Evolutionary conservation across 140 eudicot genomes (phyloP).

Genomic region (Anethum foeniculum): DNA sequence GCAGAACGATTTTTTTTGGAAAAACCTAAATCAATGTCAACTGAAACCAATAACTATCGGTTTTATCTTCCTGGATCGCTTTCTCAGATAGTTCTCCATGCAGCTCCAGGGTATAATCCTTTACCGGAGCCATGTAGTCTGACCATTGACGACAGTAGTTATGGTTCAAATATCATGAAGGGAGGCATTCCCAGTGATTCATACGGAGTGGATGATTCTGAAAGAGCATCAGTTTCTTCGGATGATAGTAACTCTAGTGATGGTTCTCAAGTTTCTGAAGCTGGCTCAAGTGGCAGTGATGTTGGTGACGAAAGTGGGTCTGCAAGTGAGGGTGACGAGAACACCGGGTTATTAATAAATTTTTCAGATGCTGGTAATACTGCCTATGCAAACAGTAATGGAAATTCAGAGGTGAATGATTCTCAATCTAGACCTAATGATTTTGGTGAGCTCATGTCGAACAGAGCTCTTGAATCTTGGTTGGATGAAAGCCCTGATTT

Average conservation of each 20-base stretch:
- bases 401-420: conserved; percentile 21
- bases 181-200: conserved; percentile 31
- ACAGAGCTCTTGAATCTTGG: conserved; percentile 86
- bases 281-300: conserved; percentile 33
- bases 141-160: conserved; percentile 16
- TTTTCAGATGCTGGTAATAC: conserved; percentile 49
- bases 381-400: conserved; percentile 20
- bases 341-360: conserved; percentile 50
- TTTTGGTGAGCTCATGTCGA: conserved; percentile 60
- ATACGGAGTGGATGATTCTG: conserved; percentile 36
- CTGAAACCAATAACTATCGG: conserved; percentile 45
- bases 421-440: conserved; percentile 25
- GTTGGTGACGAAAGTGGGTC: conserved; percentile 35
- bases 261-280: conserved; percentile 48
- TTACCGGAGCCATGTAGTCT: conserved; percentile 83
- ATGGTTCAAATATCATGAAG: conserved; percentile 14
- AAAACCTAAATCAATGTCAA: conserved; percentile 22
- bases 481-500: conserved; percentile 57
- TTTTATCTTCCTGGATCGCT: conserved; percentile 98
- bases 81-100: conserved; percentile 87
- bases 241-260: conserved; percentile 51
- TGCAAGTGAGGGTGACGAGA: conserved; percentile 30
- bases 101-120: conserved; percentile 92
- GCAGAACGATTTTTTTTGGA: conserved; percentile 47
- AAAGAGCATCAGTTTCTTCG: conserved; percentile 47